These are phyloP conservation scores for Rhizophora mangle DNA, from an alignment of 345 rosid genomes.

Conservation along the genomic window DNA sequence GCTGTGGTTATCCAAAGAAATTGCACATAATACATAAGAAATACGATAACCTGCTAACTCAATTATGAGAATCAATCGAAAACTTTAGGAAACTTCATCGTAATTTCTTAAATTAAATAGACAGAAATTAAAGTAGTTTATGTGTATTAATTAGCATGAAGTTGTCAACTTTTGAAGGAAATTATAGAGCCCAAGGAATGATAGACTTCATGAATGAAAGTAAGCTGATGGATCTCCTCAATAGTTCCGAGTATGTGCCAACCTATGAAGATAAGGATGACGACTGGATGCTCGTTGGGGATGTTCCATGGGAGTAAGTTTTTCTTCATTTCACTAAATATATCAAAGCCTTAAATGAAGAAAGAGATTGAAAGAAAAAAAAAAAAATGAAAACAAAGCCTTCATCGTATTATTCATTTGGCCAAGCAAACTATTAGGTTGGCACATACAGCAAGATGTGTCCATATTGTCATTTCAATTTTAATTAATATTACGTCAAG, in stretches of 20 bases:
- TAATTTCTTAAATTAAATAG: too few relatives aligned
- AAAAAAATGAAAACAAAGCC: background rate
- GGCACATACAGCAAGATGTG: too few relatives aligned
- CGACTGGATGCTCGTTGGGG: constrained; percentile 99
- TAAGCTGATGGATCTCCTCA: constrained; percentile 85
- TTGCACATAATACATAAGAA: too few relatives aligned
- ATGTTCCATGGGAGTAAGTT: constrained; percentile 97
- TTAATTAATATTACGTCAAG: too few relatives aligned
- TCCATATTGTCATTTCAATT: too few relatives aligned
- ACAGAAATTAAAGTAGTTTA: too few relatives aligned
- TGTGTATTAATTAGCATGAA: too few relatives aligned
- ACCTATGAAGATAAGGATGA: constrained; percentile 95
- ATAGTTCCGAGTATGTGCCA: constrained; percentile 90
- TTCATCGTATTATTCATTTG: too few relatives aligned
- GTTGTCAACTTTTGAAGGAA: constrained; percentile 30
- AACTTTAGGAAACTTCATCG: background rate
- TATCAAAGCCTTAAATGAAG: constrained; percentile 1
- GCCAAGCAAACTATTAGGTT: too few relatives aligned
- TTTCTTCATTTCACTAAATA: background rate
- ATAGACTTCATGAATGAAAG: constrained; percentile 98
- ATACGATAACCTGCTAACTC: too few relatives aligned
- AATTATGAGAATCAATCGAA: background rate
- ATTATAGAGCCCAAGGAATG: constrained; percentile 72
- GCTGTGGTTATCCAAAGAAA: too few relatives aligned
- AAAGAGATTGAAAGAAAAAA: background rate